Percentiles rank a stretch among this genome's conserved stretches.
These are phyloP conservation scores for Cyphellophora attinorum DNA, from an alignment of 2,329 filamentous ascomycete genomes.

Conservation along the genomic window DNA sequence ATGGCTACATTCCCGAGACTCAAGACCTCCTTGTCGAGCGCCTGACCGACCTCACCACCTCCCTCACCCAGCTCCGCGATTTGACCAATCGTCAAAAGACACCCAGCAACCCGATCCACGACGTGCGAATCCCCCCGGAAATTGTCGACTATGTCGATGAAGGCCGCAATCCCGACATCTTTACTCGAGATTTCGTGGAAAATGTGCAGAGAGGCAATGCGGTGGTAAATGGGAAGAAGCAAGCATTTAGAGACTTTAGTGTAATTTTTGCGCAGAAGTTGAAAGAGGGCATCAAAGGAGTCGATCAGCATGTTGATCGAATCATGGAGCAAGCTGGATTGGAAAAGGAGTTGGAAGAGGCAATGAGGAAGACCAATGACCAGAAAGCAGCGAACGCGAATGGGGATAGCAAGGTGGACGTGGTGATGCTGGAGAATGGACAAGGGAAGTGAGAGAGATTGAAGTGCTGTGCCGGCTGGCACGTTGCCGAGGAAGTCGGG, in stretches of 20 bases:
- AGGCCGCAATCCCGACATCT: constrained; percentile 57
- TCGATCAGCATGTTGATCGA: constrained; percentile 42
- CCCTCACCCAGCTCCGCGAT: constrained; percentile 42
- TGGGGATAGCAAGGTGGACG: too few relatives aligned
- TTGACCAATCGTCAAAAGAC: constrained; percentile 22
- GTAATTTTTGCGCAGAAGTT: constrained; percentile 51
- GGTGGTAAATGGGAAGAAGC: constrained; percentile 50
- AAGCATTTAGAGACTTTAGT: constrained; percentile 49
- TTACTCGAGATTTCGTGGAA: constrained; percentile 57
- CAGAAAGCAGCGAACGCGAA: neutral
- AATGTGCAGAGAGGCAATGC: constrained; percentile 54
- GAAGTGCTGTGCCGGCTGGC: too few relatives aligned
- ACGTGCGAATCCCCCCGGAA: constrained; percentile 49
- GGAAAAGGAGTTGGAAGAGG: constrained; percentile 2
- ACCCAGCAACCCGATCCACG: constrained; percentile 18
- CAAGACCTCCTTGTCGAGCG: constrained; percentile 49
- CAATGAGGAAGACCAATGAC: constrained; percentile 1
- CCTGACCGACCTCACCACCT: constrained; percentile 42
- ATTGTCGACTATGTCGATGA: constrained; percentile 55
- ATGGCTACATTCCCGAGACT: constrained; percentile 49
- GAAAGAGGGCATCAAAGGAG: constrained; percentile 48
- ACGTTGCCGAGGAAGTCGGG: too few relatives aligned
- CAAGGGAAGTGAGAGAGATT: too few relatives aligned
- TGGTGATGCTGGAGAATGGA: too few relatives aligned
- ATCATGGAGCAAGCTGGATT: constrained; percentile 32